Evolutionary conservation across 768 basidiomycete genomes (phyloP).

Genomic region (Leucocoprinus birnbaumii): DNA sequence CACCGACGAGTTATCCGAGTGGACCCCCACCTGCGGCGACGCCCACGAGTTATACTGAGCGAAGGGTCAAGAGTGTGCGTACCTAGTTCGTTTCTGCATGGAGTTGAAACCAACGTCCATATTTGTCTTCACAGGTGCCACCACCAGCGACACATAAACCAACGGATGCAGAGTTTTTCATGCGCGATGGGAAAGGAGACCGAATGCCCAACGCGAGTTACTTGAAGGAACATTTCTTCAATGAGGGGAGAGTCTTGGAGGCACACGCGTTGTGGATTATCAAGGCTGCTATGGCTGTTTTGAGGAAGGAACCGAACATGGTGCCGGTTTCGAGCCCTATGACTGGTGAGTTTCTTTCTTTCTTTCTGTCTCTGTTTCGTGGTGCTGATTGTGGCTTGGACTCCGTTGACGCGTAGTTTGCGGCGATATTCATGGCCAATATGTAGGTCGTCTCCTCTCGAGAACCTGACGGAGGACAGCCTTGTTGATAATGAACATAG

Average conservation of each 20-base stretch:
- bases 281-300: slow-evolving; percentile 58
- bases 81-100: not conserved
- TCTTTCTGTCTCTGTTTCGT: not conserved
- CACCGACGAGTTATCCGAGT: not conserved
- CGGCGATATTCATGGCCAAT: slow-evolving; percentile 98
- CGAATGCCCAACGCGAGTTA: slow-evolving; percentile 72
- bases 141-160: slow-evolving; percentile 63
- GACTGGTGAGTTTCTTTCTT: slow-evolving; percentile 61
- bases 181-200: slow-evolving; percentile 45
- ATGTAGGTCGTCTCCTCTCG: slow-evolving; percentile 51
- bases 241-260: slow-evolving; percentile 81
- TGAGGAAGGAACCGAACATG: slow-evolving; percentile 80
- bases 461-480: not conserved
- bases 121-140: slow-evolving; percentile 49
- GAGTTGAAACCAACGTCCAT: not conserved
- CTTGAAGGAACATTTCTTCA: slow-evolving; percentile 86
- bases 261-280: slow-evolving; percentile 85
- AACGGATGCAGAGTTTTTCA: slow-evolving; percentile 72
- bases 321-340: slow-evolving; percentile 86
- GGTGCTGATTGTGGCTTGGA: not conserved
- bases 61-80: slow-evolving; percentile 1
- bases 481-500: slow-evolving; percentile 34
- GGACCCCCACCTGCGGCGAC: not conserved
- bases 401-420: slow-evolving; percentile 57
- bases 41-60: not conserved